Evolutionary conservation across 495 filamentous ascomycete species (phyloP).

Genomic region (Patellaria atrata): DNA sequence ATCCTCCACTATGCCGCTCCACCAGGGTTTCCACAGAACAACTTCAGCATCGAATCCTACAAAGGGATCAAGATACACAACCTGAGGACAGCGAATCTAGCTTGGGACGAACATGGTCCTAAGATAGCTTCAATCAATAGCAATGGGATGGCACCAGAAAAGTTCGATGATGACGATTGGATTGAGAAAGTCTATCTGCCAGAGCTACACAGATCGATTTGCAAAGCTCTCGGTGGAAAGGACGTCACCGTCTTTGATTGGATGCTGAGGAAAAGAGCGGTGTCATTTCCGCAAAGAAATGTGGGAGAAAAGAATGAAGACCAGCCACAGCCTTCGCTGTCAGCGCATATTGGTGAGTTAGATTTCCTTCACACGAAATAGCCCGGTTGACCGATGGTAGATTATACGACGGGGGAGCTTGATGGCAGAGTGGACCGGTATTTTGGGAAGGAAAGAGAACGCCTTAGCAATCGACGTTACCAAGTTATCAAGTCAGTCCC

Average conservation of each 20-base stretch:
- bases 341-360: conserved; percentile 10
- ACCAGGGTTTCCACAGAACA: conserved; percentile 8
- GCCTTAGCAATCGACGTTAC: conserved; percentile 1
- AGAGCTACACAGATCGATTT: conserved; percentile 5
- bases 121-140: conserved; percentile 6
- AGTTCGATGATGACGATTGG: conserved; percentile 10
- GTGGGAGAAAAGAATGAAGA: conserved; percentile 6
- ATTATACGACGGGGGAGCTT: conserved; percentile 8
- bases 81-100: conserved; percentile 4
- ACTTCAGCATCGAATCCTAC: conserved; percentile 7
- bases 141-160: conserved; percentile 3
- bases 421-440: conserved; percentile 7
- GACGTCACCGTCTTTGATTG: conserved; percentile 9
- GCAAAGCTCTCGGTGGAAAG: conserved; percentile 5
- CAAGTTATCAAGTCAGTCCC: conserved; percentile 14
- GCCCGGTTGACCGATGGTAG: background rate
- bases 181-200: conserved; percentile 8
- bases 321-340: conserved; percentile 3
- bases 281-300: conserved; percentile 8
- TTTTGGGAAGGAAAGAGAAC: conserved; percentile 4
- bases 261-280: conserved; percentile 9
- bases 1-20: conserved; percentile 9
- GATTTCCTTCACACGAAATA: background rate
- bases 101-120: conserved; percentile 4
- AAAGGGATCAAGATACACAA: conserved; percentile 8